A percentile compares a stretch with the other conserved stretches of the same genome.
These are phyloP conservation scores for Linum usitatissimum DNA, from an alignment of 345 rosid species.

Conservation along the genomic window DNA sequence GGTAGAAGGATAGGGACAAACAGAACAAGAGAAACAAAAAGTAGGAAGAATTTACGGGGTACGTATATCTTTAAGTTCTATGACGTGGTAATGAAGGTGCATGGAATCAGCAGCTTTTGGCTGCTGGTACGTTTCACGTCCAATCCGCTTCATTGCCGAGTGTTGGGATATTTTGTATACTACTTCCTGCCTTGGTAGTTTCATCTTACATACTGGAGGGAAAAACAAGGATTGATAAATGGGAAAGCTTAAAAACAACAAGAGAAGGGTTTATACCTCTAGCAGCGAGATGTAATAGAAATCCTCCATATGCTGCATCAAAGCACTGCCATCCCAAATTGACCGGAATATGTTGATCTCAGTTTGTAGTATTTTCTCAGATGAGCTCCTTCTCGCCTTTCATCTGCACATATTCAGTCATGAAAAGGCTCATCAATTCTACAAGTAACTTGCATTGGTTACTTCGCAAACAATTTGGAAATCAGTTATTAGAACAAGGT, in stretches of 20 bases:
- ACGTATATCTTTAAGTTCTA: background rate
- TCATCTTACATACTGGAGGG: slow-evolving; percentile 53
- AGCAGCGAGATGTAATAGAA: slow-evolving; percentile 81
- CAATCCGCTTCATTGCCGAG: slow-evolving; percentile 2
- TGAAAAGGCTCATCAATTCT: background rate
- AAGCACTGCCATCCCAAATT: slow-evolving; percentile 87
- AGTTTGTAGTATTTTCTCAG: slow-evolving; percentile 73
- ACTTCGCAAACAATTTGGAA: background rate
- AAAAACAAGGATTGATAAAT: slow-evolving; percentile 2
- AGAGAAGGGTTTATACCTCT: slow-evolving; percentile 40
- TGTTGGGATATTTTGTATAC: slow-evolving; percentile 13
- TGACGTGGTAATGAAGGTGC: background rate
- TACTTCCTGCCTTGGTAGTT: slow-evolving; percentile 26
- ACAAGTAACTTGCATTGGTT: background rate
- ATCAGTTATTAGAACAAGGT: background rate
- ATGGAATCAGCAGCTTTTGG: background rate
- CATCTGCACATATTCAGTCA: slow-evolving; percentile 45
- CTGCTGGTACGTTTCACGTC: slow-evolving; percentile 1
- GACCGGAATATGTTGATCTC: slow-evolving; percentile 81
- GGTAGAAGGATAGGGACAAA: background rate
- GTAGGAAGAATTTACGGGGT: background rate
- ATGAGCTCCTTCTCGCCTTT: slow-evolving; percentile 92
- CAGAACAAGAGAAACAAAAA: background rate
- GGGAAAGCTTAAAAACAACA: background rate
- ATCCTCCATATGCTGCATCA: slow-evolving; percentile 98